Percentiles rank a stretch among this genome's conserved stretches.
These are phyloP conservation scores for Populus alba DNA, from an alignment of 345 rosid species.

Conservation along the genomic window DNA sequence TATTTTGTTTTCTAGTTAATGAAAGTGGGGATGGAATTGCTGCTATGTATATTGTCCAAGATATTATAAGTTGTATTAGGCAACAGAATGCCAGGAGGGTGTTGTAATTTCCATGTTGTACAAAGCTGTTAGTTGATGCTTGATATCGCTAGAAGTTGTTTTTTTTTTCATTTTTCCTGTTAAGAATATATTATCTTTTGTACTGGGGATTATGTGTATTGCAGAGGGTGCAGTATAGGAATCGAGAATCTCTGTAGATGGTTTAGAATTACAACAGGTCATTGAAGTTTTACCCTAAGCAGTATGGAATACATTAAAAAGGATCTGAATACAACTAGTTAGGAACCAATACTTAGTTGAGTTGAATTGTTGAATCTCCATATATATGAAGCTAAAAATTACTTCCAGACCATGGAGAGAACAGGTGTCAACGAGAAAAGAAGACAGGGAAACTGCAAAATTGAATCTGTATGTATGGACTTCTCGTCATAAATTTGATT, in stretches of 20 bases:
- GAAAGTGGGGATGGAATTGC: not conserved
- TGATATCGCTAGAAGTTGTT: no score
- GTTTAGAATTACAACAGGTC: not conserved
- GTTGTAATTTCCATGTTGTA: constrained; percentile 2
- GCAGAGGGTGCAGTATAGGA: not conserved
- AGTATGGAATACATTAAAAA: not conserved
- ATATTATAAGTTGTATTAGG: not conserved
- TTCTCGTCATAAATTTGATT: not conserved
- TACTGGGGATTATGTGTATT: not conserved
- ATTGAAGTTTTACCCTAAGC: not conserved
- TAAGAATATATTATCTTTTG: not conserved
- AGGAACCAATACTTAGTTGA: not conserved
- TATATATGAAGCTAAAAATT: not conserved
- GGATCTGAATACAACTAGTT: not conserved
- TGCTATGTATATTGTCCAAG: not conserved
- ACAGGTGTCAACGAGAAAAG: not conserved
- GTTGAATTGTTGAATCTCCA: not conserved
- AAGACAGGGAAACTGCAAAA: not conserved
- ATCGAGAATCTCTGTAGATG: not conserved
- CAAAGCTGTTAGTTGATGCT: not conserved
- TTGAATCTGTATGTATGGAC: not conserved
- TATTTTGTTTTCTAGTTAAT: not conserved
- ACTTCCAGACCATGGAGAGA: not conserved
- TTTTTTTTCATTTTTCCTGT: not conserved
- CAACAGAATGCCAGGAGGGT: not conserved